phyloP scores from a whole-genome alignment of 106 monocot genomes.

The Allium fistulosum region DNA sequence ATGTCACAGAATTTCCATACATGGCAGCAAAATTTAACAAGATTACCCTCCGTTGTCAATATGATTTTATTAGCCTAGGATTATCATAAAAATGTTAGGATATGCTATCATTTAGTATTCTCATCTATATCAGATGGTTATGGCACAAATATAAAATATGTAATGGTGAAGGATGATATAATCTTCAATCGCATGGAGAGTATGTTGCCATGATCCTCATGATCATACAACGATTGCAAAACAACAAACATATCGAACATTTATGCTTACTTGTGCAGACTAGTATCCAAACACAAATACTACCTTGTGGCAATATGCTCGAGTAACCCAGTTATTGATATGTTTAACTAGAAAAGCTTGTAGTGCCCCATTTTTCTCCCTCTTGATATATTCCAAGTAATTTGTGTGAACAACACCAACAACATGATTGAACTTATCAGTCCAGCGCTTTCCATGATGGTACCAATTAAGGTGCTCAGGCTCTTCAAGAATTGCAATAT shows the following conservation, averaged over 20 bases:
- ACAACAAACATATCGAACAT: too few relatives aligned
- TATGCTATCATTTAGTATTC: not conserved
- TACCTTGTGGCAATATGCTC: conserved; percentile 87
- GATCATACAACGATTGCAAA: too few relatives aligned
- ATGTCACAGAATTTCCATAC: too few relatives aligned
- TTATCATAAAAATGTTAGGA: too few relatives aligned
- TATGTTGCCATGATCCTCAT: too few relatives aligned
- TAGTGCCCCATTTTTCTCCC: conserved; percentile 67
- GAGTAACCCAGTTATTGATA: conserved; percentile 72
- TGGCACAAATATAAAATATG: not conserved
- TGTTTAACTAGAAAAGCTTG: conserved; percentile 57
- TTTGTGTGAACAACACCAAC: not conserved
- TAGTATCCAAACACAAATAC: not conserved
- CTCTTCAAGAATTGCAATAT: too few relatives aligned
- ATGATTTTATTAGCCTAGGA: too few relatives aligned
- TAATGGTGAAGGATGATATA: not conserved
- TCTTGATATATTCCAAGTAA: conserved; percentile 82
- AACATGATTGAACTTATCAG: not conserved
- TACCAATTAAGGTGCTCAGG: too few relatives aligned
- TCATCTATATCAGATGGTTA: not conserved
- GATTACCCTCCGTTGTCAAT: too few relatives aligned
- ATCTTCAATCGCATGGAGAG: not conserved
- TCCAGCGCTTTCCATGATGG: too few relatives aligned
- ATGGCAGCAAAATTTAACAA: too few relatives aligned
- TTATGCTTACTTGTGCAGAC: too few relatives aligned